These are phyloP conservation scores for Penicillium angulare DNA, from an alignment of 495 filamentous ascomycete species.

Conservation along the genomic window DNA sequence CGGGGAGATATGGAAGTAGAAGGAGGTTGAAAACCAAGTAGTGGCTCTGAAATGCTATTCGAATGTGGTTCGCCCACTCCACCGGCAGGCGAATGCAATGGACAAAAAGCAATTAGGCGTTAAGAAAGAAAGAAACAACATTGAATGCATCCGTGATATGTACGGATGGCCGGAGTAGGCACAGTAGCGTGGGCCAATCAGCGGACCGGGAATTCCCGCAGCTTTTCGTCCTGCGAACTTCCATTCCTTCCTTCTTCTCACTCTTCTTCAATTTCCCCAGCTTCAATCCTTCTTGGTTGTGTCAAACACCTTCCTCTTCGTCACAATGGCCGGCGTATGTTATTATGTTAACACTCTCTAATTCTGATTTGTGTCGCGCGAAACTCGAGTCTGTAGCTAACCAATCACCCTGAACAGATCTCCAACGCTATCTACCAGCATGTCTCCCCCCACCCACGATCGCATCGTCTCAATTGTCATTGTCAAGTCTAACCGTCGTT, in stretches of 20 bases:
- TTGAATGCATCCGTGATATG: constrained; percentile 7
- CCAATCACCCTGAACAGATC: constrained; percentile 43
- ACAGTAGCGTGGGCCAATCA: constrained; percentile 39
- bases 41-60: not conserved
- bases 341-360: not conserved
- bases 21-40: not conserved
- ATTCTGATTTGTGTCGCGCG: not conserved
- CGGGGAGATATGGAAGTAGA: not conserved
- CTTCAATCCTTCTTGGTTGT: constrained; percentile 13
- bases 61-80: not conserved
- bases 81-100: not conserved
- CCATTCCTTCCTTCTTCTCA: constrained; percentile 19
- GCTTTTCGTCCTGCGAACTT: constrained; percentile 38
- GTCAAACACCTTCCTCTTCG: constrained; percentile 16
- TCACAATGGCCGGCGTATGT: constrained; percentile 56
- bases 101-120: too few species aligned
- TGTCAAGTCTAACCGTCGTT: constrained; percentile 18
- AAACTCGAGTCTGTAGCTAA: constrained; percentile 28
- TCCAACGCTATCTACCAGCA: constrained; percentile 76
- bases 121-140: constrained; percentile 1
- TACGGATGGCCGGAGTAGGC: constrained; percentile 24
- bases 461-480: constrained; percentile 14
- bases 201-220: constrained; percentile 43
- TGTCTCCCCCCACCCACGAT: constrained; percentile 46
- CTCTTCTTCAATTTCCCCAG: constrained; percentile 8